Evolutionary conservation across 2,329 filamentous ascomycete genomes (phyloP), one percentile per base, ranked within the genome.

Genomic region (Dryadomyces quercivorus): DNA sequence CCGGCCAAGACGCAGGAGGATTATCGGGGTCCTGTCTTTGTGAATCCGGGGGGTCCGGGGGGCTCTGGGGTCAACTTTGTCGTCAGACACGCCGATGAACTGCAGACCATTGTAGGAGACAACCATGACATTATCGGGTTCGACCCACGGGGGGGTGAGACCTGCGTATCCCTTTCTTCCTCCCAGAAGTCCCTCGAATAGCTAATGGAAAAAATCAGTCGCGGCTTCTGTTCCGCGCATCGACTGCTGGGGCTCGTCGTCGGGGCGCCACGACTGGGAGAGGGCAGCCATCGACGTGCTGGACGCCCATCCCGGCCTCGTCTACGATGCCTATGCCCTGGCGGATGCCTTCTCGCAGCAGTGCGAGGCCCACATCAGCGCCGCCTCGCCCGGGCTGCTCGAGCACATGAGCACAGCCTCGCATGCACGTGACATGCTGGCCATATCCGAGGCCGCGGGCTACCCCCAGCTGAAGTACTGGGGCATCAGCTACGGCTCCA

Each of bases 401-500:
- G 57, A 58, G 9, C 69, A 75, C 56, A 63, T 73, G 5, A 67
- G 72, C 55, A 75, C 72, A 8, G 65, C 69, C 1, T 73, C 70
- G 3, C 67, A 71, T 34, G 74, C 72, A 0, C 64, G 73, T 20
- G 74, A 76, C 56, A 68, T 76, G 70, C 66, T 76, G 0, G 72
- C 73, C 59, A 72, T 76, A 12, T 61, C 74, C 16, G 56, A 69
- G 22, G 65, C 70, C 58, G 66, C 67, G 4, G 72, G 71, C 1
- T 59, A 71, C 51, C 62, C 66, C 2, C 72, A 69, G 63, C 64
- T 76, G 5, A 68, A 66, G 44, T 78, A 77, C 60, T 78, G 75
- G 75, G 76, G 76, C 0, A 72, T 77, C 55, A 77, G 75, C 57
- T 80, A 79, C 57, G 76, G 76, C 6, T 76, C 75, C 10, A 61